Evolutionary conservation across 345 rosid species (phyloP), one percentile per base, ranked within the genome.

Genomic region (Trapa bicornis): DNA sequence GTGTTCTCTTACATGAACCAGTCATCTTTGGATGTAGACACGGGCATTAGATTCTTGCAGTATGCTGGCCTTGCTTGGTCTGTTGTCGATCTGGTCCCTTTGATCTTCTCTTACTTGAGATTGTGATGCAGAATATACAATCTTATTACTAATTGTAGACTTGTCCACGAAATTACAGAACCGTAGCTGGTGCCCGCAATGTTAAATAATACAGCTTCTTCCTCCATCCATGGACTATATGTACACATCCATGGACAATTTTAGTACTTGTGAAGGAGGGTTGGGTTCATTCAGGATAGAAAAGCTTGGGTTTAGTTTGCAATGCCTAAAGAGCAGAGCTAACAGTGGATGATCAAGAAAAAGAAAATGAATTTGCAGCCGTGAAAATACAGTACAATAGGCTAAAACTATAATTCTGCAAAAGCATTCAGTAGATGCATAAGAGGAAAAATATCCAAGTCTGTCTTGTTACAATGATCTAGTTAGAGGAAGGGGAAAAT

Each of bases 51-150:
- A 71, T 94, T 89, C 79, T 69, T 94, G 54, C 99, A 94, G 71
- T 89, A 91, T 4, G 86, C 95, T 17, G 97, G 99, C 37, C 97
- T 94, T 52, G 97, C 99, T 22, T 94, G 98, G 99, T 87, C 99
- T 0, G 99, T 94, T 45, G 98, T 90, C 1, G 97, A 93, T 68
- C 87, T 90, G 36, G 96, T 87, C 61, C 97, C 97, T n/a, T 78
- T 96, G 1, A 52, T 94, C 12, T 88, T 87, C 75, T 67, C 83
- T 29, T 56, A 80, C 70, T 38, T 88, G 47, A 69, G 83, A 47
- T 78, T 88, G 85, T 90, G 76, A 75, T 68, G 5, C 36, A 5
- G 9, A 10, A 47, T 9, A 6, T 58, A 37, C 67, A 50, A 45
- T 9, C 8, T 67, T 67, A 38, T 67, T 33, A 53, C 16, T 41